These are phyloP conservation scores for Flaveria robusta DNA, from an alignment of 129 eudicot species.

Conservation along the genomic window DNA sequence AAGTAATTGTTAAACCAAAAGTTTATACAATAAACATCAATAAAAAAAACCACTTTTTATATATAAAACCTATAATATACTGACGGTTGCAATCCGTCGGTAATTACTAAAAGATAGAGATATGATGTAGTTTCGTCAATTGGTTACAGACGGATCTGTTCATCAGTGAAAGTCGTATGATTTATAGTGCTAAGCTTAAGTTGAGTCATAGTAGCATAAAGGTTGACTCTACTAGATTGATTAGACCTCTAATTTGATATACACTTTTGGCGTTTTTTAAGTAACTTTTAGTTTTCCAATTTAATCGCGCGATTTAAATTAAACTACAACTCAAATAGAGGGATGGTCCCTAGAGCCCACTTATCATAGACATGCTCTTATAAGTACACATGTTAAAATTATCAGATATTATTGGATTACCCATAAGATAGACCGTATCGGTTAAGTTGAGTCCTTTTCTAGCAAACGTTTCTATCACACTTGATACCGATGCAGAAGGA, in stretches of 20 bases:
- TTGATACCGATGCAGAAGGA: constrained; percentile 47
- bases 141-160: too few species aligned
- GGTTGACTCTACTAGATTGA: background rate
- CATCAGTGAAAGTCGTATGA: too few species aligned
- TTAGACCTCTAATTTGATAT: background rate
- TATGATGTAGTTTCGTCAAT: too few species aligned
- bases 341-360: too few species aligned
- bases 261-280: background rate
- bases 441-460: constrained; percentile 32
- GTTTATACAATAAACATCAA: background rate
- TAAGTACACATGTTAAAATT: background rate
- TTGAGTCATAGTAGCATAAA: background rate
- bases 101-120: too few species aligned
- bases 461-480: constrained; percentile 39
- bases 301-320: background rate
- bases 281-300: background rate
- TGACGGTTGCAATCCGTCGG: too few species aligned
- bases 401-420: constrained; percentile 19
- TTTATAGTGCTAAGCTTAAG: background rate
- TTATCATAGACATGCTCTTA: too few species aligned
- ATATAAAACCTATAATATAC: too few species aligned
- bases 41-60: background rate
- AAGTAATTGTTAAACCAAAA: background rate
- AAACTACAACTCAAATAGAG: background rate
- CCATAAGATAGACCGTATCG: constrained; percentile 59